Conservation (phyloP, 352 stramenopile species). For the Bremia lactucae region DNA sequence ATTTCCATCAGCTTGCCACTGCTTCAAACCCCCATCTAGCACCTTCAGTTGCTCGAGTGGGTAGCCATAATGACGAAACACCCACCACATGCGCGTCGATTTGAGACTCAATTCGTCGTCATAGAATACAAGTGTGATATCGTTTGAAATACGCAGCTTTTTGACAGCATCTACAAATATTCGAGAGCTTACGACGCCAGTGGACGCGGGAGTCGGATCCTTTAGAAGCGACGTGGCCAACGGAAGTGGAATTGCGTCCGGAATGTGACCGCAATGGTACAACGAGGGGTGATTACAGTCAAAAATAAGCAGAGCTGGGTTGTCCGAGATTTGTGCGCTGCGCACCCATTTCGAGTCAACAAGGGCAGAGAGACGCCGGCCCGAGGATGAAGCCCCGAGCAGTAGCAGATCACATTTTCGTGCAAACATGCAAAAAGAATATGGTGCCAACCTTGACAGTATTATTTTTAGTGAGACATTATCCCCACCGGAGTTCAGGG, state of each 20-base stretch:
- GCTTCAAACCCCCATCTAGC: conserved; percentile 58
- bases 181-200: conserved; percentile 28
- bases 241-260: conserved; percentile 28
- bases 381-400: no score
- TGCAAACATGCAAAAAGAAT: no score
- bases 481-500: no score
- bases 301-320: conserved; percentile 26
- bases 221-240: conserved; percentile 42
- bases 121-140: conserved; percentile 68
- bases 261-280: conserved; percentile 47
- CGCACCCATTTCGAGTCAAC: conserved; percentile 34
- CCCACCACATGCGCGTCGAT: conserved; percentile 67
- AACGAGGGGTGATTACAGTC: conserved; percentile 50
- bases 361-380: conserved; percentile 24
- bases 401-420: no score
- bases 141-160: conserved; percentile 28
- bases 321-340: conserved; percentile 5
- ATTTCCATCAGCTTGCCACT: conserved; percentile 45
- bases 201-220: conserved; percentile 29
- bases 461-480: no score
- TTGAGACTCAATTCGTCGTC: conserved; percentile 63
- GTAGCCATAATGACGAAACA: conserved; percentile 68
- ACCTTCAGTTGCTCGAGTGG: conserved; percentile 68
- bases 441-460: no score
- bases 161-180: conserved; percentile 39